Conservation (phyloP, 169 alveolate species). For the Plasmodium ovale region DNA sequence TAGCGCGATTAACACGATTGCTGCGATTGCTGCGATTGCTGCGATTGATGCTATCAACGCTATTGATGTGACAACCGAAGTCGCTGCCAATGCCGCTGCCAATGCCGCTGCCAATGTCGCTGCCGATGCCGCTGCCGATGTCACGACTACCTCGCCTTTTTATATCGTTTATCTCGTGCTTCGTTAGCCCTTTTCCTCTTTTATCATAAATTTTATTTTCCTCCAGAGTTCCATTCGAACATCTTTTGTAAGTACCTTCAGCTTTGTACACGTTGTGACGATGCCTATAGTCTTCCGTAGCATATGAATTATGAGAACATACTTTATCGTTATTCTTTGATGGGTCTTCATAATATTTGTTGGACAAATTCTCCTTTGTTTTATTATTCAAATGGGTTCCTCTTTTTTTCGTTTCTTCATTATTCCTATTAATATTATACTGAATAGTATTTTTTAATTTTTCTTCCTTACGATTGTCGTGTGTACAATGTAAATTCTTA, state of each 20-base stretch:
- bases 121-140: background rate
- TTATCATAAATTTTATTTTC: background rate
- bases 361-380: background rate
- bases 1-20: too few species aligned
- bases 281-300: background rate
- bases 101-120: background rate
- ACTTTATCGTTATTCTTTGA: background rate
- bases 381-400: background rate
- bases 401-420: background rate
- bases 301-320: background rate
- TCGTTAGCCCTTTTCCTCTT: conserved; percentile 9
- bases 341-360: background rate
- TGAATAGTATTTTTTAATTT: background rate
- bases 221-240: background rate
- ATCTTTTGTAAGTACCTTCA: conserved; percentile 5
- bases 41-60: too few species aligned
- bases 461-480: background rate
- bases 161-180: too few species aligned
- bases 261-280: background rate
- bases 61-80: too few species aligned
- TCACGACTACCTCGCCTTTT: too few species aligned
- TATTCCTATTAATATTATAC: background rate
- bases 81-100: background rate
- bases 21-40: too few species aligned
- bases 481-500: background rate